Base-by-base conservation (phyloP, 1,284 basidiomycete species). In the Athelia psychrophila region DNA sequence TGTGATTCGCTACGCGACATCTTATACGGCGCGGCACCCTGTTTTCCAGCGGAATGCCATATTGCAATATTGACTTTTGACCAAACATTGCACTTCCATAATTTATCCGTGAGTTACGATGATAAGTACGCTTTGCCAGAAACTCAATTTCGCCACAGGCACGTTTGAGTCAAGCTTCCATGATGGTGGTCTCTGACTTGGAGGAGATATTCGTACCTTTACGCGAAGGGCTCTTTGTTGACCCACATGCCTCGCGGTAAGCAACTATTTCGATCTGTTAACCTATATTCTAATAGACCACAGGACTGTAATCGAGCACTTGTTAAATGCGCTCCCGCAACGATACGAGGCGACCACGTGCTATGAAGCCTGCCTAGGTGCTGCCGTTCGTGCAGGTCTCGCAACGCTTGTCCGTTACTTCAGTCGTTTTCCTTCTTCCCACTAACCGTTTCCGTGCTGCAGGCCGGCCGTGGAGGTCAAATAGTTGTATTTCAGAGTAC, bases 151-250 rank as follows among this genome's bases (percentile, higher is more conserved):
- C 58, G 49, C 15, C 51, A 25, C 52, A 86, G 90, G 76, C 84
- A 64, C 68, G 67, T 51, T 66, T 76, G 32, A 78, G 84, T 54
- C 72, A 78, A 55, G 81, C 87, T 1, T 80, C 84, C 49, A 91
- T 97, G 79, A 76, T 96, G 38, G 83, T 99, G 40, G 83, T 98
- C 5, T 76, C 91, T 1, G 97, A 99, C 64, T 74, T 98, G 32
- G 84, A 95, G 22, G 97, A 99, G 60, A 86, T 95, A 24, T 99
- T 96, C 67, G 72, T 93, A 2, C 97, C 97, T 0, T 71, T 95
- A 32, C 78, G 76, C 32, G 74, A 79, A 12, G 89, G 88, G 1
- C 76, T 97, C 44, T 89, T 98, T 54, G 94, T 90, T 6, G 83
- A 94, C 58, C 88, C 93, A 1, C 64, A 68, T 54, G 80, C 86